Evolutionary conservation across 2,329 filamentous ascomycete genomes (phyloP), one percentile per base, ranked within the genome.

Genomic region (Sporothrix brasiliensis): DNA sequence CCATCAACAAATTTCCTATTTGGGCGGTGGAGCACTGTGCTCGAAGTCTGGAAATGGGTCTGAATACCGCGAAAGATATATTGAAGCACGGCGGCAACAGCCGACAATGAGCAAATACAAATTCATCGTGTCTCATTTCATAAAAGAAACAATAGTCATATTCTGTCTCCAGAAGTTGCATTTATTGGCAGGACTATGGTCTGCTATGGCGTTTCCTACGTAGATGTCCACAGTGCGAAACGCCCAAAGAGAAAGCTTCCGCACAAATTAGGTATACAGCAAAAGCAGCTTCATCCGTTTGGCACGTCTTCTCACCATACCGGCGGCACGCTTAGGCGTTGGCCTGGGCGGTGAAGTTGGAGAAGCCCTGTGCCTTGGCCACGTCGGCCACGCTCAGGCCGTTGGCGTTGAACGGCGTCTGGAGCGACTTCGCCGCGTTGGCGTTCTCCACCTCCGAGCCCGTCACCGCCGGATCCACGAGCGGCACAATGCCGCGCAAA

Each of bases 341-440:
- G 58, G 77, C 77, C 53, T 74, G 72, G 27, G 73, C 67, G 58
- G 85, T 86, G 74, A 91, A 89, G 78, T 88, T 88, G 72, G 82
- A 81, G 76, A 91, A 89, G 14, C 89, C 89, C 71, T 88, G 83
- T n/a, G 85, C 86, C 66, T 79, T 80, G 79, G 89, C 83, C 70
- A 92, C 79, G 68, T 91, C 84, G 19, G 89, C 89, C 39, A 91
- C 86, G 72, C 87, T 90, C 75, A 89, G 77, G 19, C 89, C 89
- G 68, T 77, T 78, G 14, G 88, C 88, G 53, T 83, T 78, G 53
- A 91, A 87, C 2, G 89, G 88, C 2, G 78, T 82, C n/a, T 76
- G 77, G 56, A 85, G 77, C 3, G 86, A 89, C 39, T 79, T 78
- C 1, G 79, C 80, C 16, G 88, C 87, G 77, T 89, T 86, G 72